Base-by-base conservation (phyloP, 1,284 basidiomycete genomes). In the Veloporphyrellus conicus region DNA sequence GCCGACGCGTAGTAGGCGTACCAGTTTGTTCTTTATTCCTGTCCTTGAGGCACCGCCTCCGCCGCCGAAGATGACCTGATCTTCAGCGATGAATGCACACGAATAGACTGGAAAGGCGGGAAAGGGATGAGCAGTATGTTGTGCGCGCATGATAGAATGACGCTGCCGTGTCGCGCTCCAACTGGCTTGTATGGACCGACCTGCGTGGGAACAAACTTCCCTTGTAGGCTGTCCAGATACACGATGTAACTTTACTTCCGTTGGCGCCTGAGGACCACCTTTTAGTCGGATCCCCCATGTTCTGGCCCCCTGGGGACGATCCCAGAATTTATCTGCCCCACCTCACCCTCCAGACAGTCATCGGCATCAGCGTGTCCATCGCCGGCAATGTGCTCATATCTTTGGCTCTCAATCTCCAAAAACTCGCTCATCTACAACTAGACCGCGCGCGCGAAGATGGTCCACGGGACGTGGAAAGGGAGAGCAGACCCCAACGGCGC, bases 1-100 rank as follows among this genome's bases (percentile, higher is more conserved):
- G 23, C 1, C 9, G 34, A n/a, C 11, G 41, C 20, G 27, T 6
- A 34, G 32, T 32, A 28, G 19, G 27, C 48, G 40, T 50, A 90
- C 93, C 53, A 97, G 69, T 68, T 92, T 92, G 71, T 97, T 97
- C 72, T 90, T 90, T 54, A 97, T 87, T 3, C 93, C 93, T 44
- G 79, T 91, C 54, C 75, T 76, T 54, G 82, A 74, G 53, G 73
- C 79, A 18, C 94, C 93, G 1, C 93, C 93, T 22, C 93, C 93
- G 2, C 93, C 93, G 2, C 92, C 93, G 4, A 95, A 73, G 12
- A 93, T 73, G n/a, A 96, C 70, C n/a, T 81, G 72, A 42, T 79
- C 74, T 19, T 83, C 74, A 0, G 84, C 79, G 12, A 89, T 67
- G 71, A 94, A 97, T n/a, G 82, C 81, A 47, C 86, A 82, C 7